phyloP scores from a whole-genome alignment of 495 filamentous ascomycete genomes.

The Aspergillus affinis region DNA sequence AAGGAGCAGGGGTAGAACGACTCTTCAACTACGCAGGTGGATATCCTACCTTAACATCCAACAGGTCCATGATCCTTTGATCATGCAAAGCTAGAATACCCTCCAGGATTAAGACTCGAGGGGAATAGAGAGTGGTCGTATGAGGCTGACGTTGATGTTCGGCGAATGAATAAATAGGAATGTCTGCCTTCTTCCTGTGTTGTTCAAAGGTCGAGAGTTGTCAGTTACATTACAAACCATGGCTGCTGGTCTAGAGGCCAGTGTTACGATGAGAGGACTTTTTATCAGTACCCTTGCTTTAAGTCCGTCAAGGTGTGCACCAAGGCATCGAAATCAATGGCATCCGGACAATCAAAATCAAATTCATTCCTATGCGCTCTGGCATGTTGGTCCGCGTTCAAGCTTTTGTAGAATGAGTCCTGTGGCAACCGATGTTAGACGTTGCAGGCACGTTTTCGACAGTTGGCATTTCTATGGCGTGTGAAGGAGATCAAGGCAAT shows the following conservation, averaged over 20 bases:
- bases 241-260: background rate
- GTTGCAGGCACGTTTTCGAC: constrained; percentile 11
- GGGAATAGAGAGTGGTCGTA: constrained; percentile 89
- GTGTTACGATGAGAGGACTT: background rate
- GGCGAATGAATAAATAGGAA: constrained; percentile 93
- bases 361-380: constrained; percentile 86
- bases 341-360: constrained; percentile 91
- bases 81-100: constrained; percentile 96
- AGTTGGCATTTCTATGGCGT: background rate
- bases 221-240: background rate
- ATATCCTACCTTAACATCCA: constrained; percentile 78
- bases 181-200: constrained; percentile 81
- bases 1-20: background rate
- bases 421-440: constrained; percentile 38
- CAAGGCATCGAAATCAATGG: constrained; percentile 91
- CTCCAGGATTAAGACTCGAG: constrained; percentile 92
- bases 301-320: constrained; percentile 79
- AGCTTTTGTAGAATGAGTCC: constrained; percentile 95
- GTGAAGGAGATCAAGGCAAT: constrained; percentile 7
- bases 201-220: constrained; percentile 8
- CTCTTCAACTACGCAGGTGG: background rate
- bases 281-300: constrained; percentile 75
- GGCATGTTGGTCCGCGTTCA: constrained; percentile 69
- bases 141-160: constrained; percentile 77
- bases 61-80: constrained; percentile 74